A percentile compares a stretch with the other conserved stretches of the same genome.
phyloP scores from a whole-genome alignment of 495 filamentous ascomycete genomes.

The Talaromyces trachyspermus region DNA sequence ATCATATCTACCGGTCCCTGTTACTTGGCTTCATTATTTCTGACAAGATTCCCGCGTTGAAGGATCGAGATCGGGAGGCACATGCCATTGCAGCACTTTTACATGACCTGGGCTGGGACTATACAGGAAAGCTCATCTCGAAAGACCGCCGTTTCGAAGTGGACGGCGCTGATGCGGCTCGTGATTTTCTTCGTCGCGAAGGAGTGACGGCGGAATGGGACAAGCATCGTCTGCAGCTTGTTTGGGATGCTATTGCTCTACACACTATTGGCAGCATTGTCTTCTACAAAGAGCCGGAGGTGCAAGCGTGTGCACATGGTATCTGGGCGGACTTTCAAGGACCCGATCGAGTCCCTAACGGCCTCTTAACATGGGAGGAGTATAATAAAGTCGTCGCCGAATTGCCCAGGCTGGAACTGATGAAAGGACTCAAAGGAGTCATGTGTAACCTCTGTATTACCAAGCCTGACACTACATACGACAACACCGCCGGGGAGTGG shows the following conservation, averaged over 20 bases:
- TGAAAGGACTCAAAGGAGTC: slow-evolving; percentile 24
- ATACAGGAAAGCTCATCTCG: slow-evolving; percentile 22
- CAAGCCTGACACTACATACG: slow-evolving; percentile 45
- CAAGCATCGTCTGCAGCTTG: slow-evolving; percentile 28
- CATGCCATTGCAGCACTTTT: slow-evolving; percentile 41
- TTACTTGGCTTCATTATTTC: slow-evolving; percentile 36
- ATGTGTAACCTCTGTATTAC: slow-evolving; percentile 35
- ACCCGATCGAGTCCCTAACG: slow-evolving; percentile 16
- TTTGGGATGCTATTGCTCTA: slow-evolving; percentile 51
- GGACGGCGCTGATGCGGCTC: slow-evolving; percentile 43
- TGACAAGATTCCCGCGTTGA: slow-evolving; percentile 24
- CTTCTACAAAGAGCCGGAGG: slow-evolving; percentile 38
- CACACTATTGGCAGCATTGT: slow-evolving; percentile 37
- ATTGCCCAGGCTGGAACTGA: slow-evolving; percentile 32
- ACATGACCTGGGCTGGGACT: slow-evolving; percentile 50
- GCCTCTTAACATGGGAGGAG: slow-evolving; percentile 24
- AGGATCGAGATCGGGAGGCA: slow-evolving; percentile 35
- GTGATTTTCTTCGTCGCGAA: slow-evolving; percentile 30
- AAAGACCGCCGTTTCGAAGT: slow-evolving; percentile 49
- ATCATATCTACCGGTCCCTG: slow-evolving; percentile 42
- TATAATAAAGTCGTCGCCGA: slow-evolving; percentile 24
- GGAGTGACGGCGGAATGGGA: slow-evolving; percentile 23
- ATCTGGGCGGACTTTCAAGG: slow-evolving; percentile 43
- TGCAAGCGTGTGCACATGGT: slow-evolving; percentile 29
- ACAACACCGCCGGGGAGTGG: slow-evolving; percentile 33